A percentile compares a stretch with the other conserved stretches of the same genome.
Evolutionary conservation across 2,329 filamentous ascomycete species (phyloP).

Genomic region (Trichoderma semiorbis): DNA sequence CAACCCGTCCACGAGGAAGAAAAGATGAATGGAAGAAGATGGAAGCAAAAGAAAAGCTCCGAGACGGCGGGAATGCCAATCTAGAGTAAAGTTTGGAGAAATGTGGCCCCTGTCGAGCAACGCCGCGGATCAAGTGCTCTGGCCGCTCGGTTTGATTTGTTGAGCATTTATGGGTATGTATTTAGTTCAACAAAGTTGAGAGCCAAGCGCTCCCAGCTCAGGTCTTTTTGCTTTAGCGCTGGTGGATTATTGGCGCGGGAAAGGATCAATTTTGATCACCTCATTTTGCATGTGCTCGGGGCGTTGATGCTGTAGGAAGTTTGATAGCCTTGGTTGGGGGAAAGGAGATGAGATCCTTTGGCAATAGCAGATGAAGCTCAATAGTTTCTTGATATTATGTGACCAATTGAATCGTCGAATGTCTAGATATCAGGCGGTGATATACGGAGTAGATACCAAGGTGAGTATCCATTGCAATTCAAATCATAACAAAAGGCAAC

Average conservation of each 20-base stretch:
- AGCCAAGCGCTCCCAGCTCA: neutral
- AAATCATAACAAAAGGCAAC: neutral
- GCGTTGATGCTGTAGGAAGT: neutral
- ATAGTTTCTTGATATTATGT: neutral
- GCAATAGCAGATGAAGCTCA: neutral
- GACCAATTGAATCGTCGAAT: neutral
- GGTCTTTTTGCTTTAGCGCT: neutral
- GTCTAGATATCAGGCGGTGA: neutral
- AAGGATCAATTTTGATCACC: neutral
- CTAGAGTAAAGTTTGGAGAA: neutral
- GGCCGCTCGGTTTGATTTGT: conserved; percentile 15
- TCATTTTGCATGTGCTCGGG: neutral
- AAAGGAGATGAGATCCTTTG: neutral
- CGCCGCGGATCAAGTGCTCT: neutral
- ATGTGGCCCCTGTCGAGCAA: conserved; percentile 7
- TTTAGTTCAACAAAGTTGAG: conserved; percentile 1
- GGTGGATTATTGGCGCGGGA: neutral
- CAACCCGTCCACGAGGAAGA: neutral
- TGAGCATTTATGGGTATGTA: conserved; percentile 1
- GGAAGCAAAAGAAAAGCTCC: neutral
- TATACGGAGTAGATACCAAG: neutral
- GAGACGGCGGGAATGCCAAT: neutral
- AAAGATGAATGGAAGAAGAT: neutral
- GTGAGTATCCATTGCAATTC: neutral
- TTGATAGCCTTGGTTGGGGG: neutral